phyloP scores from a whole-genome alignment of 257 asterid genomes.

The Handroanthus guayacan region DNA sequence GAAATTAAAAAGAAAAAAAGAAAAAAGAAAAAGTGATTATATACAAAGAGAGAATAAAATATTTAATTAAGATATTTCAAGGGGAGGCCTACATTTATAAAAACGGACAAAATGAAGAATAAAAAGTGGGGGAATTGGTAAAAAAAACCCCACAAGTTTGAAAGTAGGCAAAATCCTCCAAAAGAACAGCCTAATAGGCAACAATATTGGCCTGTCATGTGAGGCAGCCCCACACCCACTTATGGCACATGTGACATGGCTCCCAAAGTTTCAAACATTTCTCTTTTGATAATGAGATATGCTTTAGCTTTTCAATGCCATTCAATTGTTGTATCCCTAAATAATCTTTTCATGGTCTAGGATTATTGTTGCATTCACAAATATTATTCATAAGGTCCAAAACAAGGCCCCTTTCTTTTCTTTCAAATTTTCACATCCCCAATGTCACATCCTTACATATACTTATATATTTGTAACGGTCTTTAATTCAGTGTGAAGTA shows the following conservation, averaged over 20 bases:
- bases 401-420: background rate
- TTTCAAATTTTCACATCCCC: too few relatives aligned
- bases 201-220: constrained; percentile 44
- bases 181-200: constrained; percentile 41
- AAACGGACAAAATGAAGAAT: background rate
- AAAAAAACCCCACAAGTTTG: constrained; percentile 26
- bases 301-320: constrained; percentile 32
- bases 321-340: constrained; percentile 7
- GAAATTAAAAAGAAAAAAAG: too few relatives aligned
- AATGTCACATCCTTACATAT: background rate
- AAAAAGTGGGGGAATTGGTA: background rate
- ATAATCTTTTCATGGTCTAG: constrained; percentile 13
- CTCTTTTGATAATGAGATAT: constrained; percentile 29
- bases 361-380: background rate
- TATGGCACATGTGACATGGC: constrained; percentile 50
- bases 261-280: constrained; percentile 28
- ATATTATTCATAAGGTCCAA: background rate
- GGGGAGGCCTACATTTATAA: background rate
- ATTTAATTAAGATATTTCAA: constrained; percentile 2
- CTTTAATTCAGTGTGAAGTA: constrained; percentile 15
- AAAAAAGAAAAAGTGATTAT: too few relatives aligned
- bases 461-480: background rate
- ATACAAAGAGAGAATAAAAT: too few relatives aligned
- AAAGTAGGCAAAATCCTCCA: constrained; percentile 42
- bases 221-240: constrained; percentile 46